phyloP scores from a whole-genome alignment of 2,329 filamentous ascomycete species.

The Tolypocladium endophyticum region DNA sequence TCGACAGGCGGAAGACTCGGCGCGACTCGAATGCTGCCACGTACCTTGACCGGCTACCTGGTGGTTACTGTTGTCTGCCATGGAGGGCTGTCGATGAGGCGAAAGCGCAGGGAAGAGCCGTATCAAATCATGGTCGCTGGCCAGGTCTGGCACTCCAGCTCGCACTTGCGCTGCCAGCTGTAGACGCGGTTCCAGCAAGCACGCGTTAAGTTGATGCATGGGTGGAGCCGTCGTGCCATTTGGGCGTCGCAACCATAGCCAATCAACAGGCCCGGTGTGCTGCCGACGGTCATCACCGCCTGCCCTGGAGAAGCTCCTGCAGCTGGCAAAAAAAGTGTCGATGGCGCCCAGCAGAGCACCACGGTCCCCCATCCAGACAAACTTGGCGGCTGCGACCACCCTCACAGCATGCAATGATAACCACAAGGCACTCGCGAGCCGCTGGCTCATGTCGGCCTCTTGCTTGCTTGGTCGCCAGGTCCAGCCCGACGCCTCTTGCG shows the following conservation, averaged over 20 bases:
- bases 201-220: background rate
- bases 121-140: background rate
- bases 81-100: background rate
- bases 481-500: constrained; percentile 1
- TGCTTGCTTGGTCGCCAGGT: constrained; percentile 1
- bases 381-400: background rate
- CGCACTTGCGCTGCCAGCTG: background rate
- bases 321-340: background rate
- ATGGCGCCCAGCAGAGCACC: background rate
- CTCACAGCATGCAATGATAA: constrained; percentile 17
- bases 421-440: constrained; percentile 10
- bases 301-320: background rate
- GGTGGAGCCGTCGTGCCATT: background rate
- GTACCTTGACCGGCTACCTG: background rate
- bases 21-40: background rate
- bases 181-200: background rate
- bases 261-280: background rate
- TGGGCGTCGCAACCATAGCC: background rate
- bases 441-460: constrained; percentile 11
- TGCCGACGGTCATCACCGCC: background rate
- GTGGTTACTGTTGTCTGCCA: background rate
- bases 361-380: background rate
- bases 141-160: background rate
- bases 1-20: background rate
- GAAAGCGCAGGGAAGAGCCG: background rate